Conservation (phyloP, 192 early-diverging fungal species). For the Phycomyces nitens region DNA sequence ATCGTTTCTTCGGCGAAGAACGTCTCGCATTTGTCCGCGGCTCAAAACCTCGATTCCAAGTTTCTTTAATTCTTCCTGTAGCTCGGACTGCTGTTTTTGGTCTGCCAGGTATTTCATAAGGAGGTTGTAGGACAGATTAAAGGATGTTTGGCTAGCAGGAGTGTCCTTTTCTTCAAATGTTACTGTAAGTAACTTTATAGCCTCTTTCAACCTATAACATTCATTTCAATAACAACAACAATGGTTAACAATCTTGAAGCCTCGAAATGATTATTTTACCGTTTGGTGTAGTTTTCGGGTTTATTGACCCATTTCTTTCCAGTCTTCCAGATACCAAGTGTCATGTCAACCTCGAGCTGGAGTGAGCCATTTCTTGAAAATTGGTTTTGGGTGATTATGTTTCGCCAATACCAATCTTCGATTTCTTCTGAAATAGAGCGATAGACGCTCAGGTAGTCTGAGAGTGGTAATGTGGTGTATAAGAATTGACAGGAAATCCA, state of each 20-base stretch:
- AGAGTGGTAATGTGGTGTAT: slow-evolving; percentile 27
- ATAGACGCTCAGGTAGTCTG: slow-evolving; percentile 37
- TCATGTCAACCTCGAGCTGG: slow-evolving; percentile 46
- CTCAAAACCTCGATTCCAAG: slow-evolving; percentile 26
- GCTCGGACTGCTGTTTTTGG: background rate
- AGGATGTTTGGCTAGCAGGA: background rate
- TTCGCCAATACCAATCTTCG: slow-evolving; percentile 52
- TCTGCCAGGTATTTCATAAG: slow-evolving; percentile 14
- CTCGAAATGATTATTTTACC: too few species aligned
- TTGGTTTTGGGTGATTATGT: slow-evolving; percentile 48
- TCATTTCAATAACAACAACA: background rate
- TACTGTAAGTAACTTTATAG: slow-evolving; percentile 22
- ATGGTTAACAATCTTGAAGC: too few species aligned
- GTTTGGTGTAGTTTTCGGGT: slow-evolving; percentile 48
- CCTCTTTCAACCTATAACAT: slow-evolving; percentile 25
- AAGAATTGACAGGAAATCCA: slow-evolving; percentile 39
- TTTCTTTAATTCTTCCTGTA: slow-evolving; percentile 3
- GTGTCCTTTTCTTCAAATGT: background rate
- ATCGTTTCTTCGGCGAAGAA: slow-evolving; percentile 28
- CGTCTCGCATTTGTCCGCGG: slow-evolving; percentile 20
- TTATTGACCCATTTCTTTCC: slow-evolving; percentile 43
- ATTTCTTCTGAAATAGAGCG: slow-evolving; percentile 41
- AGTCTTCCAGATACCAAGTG: slow-evolving; percentile 43
- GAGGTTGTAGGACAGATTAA: background rate
- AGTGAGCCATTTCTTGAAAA: slow-evolving; percentile 46